phyloP scores from a whole-genome alignment of 2,329 filamentous ascomycete genomes.

The Ophiostoma piceae region DNA sequence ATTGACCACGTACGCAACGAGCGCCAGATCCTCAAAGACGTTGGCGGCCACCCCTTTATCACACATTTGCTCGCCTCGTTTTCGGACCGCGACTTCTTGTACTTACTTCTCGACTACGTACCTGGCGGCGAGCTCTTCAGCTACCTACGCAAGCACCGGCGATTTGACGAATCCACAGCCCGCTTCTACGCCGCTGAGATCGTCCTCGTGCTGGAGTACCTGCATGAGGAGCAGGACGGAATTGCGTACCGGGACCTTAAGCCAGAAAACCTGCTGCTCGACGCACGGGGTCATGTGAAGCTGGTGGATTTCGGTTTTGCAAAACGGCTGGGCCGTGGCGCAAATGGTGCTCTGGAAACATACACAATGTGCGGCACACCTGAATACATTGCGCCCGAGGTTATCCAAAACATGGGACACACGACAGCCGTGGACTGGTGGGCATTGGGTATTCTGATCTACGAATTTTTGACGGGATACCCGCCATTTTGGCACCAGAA shows the following conservation, averaged over 20 bases:
- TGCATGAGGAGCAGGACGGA: slow-evolving; percentile 71
- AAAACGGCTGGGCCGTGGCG: slow-evolving; percentile 62
- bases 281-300: slow-evolving; percentile 72
- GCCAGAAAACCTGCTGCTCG: slow-evolving; percentile 75
- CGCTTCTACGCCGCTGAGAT: slow-evolving; percentile 83
- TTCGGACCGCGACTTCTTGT: slow-evolving; percentile 70
- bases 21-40: slow-evolving; percentile 68
- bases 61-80: slow-evolving; percentile 74
- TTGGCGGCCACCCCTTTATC: slow-evolving; percentile 78
- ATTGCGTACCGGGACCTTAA: slow-evolving; percentile 79
- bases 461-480: slow-evolving; percentile 79
- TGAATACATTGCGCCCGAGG: slow-evolving; percentile 78
- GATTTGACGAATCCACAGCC: slow-evolving; percentile 72
- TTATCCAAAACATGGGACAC: slow-evolving; percentile 76
- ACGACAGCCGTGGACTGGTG: slow-evolving; percentile 79
- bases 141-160: slow-evolving; percentile 69
- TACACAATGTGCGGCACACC: slow-evolving; percentile 81
- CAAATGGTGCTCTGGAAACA: slow-evolving; percentile 50
- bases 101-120: slow-evolving; percentile 79
- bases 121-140: slow-evolving; percentile 81
- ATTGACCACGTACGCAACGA: slow-evolving; percentile 83
- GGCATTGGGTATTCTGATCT: slow-evolving; percentile 77
- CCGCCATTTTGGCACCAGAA: slow-evolving; percentile 85
- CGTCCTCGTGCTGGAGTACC: slow-evolving; percentile 71
- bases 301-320: slow-evolving; percentile 83